Percentiles rank a stretch among this genome's conserved stretches.
Evolutionary conservation across 140 eudicot species (phyloP).

Genomic region (Oenanthe javanica): DNA sequence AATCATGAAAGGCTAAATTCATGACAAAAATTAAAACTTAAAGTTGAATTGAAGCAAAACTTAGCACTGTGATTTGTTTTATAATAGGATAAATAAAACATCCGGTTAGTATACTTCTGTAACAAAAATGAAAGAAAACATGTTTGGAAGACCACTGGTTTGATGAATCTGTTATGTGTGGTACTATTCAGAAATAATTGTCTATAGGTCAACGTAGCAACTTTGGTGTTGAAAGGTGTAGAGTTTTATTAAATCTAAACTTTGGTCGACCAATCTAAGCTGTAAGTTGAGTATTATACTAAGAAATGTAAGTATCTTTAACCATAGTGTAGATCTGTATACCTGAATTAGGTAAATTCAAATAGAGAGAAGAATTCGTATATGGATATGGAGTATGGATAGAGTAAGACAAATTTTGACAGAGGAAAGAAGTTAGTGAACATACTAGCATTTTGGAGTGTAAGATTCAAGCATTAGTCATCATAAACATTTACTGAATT

Average conservation of each 20-base stretch:
- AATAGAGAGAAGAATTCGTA: background rate
- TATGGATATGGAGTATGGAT: background rate
- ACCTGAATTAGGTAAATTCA: background rate
- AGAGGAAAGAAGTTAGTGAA: background rate
- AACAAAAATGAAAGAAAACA: background rate
- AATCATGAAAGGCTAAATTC: too few species aligned
- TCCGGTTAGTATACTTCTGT: background rate
- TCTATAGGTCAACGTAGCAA: background rate
- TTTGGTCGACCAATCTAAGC: background rate
- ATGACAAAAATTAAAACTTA: too few species aligned
- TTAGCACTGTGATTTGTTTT: background rate
- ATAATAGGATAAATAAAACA: background rate
- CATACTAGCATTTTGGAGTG: background rate
- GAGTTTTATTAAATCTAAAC: background rate
- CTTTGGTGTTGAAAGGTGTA: background rate
- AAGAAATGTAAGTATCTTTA: background rate
- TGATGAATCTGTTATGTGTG: background rate
- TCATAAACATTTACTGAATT: background rate
- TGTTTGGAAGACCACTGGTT: background rate
- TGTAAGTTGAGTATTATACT: background rate
- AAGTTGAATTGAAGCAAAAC: background rate
- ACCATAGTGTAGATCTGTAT: background rate
- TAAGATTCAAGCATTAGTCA: background rate
- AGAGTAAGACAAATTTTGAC: background rate
- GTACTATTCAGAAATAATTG: background rate